Evolutionary conservation across 2,329 filamentous ascomycete genomes (phyloP).

Genomic region (Scleromitrula shiraiana): DNA sequence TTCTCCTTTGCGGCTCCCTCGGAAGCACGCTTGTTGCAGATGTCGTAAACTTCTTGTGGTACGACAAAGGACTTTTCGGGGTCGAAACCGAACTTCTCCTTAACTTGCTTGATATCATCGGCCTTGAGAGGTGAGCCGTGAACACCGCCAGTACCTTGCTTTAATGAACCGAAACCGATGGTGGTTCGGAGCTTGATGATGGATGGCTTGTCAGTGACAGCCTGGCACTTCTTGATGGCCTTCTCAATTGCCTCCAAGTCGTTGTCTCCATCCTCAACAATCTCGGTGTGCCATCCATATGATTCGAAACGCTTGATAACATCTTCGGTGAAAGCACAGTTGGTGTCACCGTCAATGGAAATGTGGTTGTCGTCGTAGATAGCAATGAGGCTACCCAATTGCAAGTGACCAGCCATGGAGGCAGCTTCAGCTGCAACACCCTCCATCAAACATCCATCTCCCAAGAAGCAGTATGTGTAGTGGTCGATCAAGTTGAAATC

Average conservation of each 20-base stretch:
- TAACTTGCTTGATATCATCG: slow-evolving; percentile 88
- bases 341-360: slow-evolving; percentile 89
- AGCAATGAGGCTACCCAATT: slow-evolving; percentile 94
- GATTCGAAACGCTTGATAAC: slow-evolving; percentile 90
- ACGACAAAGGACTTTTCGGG: slow-evolving; percentile 88
- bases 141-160: slow-evolving; percentile 89
- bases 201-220: slow-evolving; percentile 91
- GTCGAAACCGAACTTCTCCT: slow-evolving; percentile 94
- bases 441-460: slow-evolving; percentile 98
- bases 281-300: slow-evolving; percentile 90
- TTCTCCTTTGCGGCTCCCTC: slow-evolving; percentile 83
- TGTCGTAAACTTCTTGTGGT: slow-evolving; percentile 88
- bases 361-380: slow-evolving; percentile 99
- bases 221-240: slow-evolving; percentile 76
- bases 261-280: slow-evolving; percentile 79
- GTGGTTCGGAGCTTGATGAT: slow-evolving; percentile 96
- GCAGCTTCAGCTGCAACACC: slow-evolving; percentile 90
- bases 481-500: slow-evolving; percentile 88
- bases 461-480: slow-evolving; percentile 95
- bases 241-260: slow-evolving; percentile 83
- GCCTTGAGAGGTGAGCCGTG: slow-evolving; percentile 94
- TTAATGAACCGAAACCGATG: slow-evolving; percentile 90
- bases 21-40: slow-evolving; percentile 75
- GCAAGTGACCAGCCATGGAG: slow-evolving; percentile 88
- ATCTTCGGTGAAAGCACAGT: slow-evolving; percentile 94